Percentiles rank a stretch among this genome's conserved stretches.
phyloP scores from a whole-genome alignment of 306 rosid genomes.

The Vigna angularis region DNA sequence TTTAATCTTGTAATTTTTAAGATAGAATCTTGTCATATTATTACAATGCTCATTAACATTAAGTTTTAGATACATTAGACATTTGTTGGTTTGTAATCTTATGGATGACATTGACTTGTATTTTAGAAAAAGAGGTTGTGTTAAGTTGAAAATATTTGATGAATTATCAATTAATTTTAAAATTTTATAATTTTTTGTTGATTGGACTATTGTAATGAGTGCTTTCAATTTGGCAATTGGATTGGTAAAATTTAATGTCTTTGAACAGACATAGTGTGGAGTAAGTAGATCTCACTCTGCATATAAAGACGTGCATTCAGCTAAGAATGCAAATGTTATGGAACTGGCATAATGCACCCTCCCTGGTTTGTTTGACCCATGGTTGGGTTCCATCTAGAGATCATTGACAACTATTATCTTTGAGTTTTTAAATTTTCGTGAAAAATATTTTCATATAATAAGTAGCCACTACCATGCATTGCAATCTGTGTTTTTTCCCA shows the following conservation, averaged over 20 bases:
- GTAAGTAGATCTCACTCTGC: not conserved
- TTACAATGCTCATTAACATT: not conserved
- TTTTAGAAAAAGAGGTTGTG: not conserved
- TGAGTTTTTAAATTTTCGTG: slow-evolving; percentile 33
- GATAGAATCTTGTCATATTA: not conserved
- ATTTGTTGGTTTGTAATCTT: not conserved
- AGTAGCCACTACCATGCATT: slow-evolving; percentile 19
- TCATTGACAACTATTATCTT: not conserved
- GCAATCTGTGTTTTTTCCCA: slow-evolving; percentile 22
- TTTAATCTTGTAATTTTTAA: not conserved
- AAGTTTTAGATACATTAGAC: not conserved
- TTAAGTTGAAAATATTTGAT: not conserved
- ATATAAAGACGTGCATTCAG: slow-evolving; percentile 23
- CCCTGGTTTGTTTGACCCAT: slow-evolving; percentile 38
- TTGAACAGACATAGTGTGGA: not conserved
- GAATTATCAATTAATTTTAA: not conserved
- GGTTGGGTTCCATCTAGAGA: no score
- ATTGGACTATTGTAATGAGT: not conserved
- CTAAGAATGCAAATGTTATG: slow-evolving; percentile 9
- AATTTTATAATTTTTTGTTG: not conserved
- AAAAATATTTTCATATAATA: slow-evolving; percentile 11
- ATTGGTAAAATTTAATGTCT: not conserved
- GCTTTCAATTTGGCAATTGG: not conserved
- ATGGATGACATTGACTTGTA: not conserved
- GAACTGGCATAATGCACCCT: slow-evolving; percentile 23